Percentiles rank a stretch among this genome's conserved stretches.
Evolutionary conservation across 768 basidiomycete species (phyloP).

Genomic region (Lactarius vividus): DNA sequence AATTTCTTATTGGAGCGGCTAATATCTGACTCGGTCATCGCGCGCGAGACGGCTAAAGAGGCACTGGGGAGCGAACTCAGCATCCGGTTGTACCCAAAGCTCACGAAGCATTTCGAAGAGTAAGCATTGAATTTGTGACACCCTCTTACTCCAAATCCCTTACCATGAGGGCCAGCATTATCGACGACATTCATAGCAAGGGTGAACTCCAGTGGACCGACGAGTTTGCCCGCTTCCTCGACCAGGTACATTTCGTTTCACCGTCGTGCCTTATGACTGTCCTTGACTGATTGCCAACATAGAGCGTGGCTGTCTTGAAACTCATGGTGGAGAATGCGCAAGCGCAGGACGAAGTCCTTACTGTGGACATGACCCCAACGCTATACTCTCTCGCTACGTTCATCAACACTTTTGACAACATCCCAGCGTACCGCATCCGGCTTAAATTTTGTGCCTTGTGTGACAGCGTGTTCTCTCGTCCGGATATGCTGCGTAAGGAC

Average conservation of each 20-base stretch:
- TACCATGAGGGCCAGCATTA: conserved; percentile 41
- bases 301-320: conserved; percentile 72
- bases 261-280: neutral
- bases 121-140: conserved; percentile 38
- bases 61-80: conserved; percentile 79
- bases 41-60: conserved; percentile 78
- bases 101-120: conserved; percentile 75
- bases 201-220: conserved; percentile 45
- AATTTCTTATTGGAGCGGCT: conserved; percentile 66
- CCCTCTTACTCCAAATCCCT: neutral
- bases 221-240: conserved; percentile 54
- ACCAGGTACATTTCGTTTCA: conserved; percentile 53
- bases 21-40: conserved; percentile 55
- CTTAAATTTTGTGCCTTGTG: conserved; percentile 73
- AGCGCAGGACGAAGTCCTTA: conserved; percentile 54
- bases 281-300: conserved; percentile 5
- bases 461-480: conserved; percentile 62
- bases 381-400: conserved; percentile 55
- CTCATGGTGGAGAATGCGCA: conserved; percentile 73
- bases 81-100: conserved; percentile 59
- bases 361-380: conserved; percentile 39
- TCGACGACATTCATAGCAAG: conserved; percentile 49
- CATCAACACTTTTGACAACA: conserved; percentile 58
- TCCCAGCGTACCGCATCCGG: conserved; percentile 60
- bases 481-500: conserved; percentile 66